These are phyloP conservation scores for Ricinus communis DNA, from an alignment of 345 rosid genomes.

Conservation along the genomic window DNA sequence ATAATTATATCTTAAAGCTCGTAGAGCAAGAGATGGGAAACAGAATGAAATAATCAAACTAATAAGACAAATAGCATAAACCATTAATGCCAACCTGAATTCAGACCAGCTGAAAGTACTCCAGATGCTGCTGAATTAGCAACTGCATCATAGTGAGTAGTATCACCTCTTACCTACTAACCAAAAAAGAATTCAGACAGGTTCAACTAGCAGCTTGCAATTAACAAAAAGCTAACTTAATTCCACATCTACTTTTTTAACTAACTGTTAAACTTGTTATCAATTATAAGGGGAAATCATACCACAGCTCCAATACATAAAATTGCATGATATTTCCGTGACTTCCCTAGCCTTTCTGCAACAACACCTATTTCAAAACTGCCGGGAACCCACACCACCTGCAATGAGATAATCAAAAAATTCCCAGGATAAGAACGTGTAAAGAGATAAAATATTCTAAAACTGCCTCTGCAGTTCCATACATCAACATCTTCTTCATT, in stretches of 20 bases:
- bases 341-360: constrained; percentile 77
- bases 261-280: not conserved
- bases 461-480: constrained; percentile 11
- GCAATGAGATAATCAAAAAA: constrained; percentile 10
- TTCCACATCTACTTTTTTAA: not conserved
- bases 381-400: constrained; percentile 99
- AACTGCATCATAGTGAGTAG: constrained; percentile 93
- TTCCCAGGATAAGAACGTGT: not conserved
- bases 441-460: not conserved
- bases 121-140: constrained; percentile 96
- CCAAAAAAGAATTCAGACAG: constrained; percentile 17
- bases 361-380: constrained; percentile 77
- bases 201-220: not conserved
- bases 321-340: constrained; percentile 66
- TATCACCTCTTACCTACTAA: constrained; percentile 87
- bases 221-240: not conserved
- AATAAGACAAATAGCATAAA: not conserved
- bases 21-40: not conserved
- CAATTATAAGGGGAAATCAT: constrained; percentile 27
- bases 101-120: constrained; percentile 92
- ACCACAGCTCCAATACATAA: constrained; percentile 99
- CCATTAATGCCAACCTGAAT: constrained; percentile 54
- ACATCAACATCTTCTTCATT: constrained; percentile 82
- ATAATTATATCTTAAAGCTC: not conserved
- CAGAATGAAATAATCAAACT: not conserved